A percentile compares a stretch with the other conserved stretches of the same genome.
These are phyloP conservation scores for Cladophialophora exuberans DNA, from an alignment of 2,329 filamentous ascomycete species.

Conservation along the genomic window DNA sequence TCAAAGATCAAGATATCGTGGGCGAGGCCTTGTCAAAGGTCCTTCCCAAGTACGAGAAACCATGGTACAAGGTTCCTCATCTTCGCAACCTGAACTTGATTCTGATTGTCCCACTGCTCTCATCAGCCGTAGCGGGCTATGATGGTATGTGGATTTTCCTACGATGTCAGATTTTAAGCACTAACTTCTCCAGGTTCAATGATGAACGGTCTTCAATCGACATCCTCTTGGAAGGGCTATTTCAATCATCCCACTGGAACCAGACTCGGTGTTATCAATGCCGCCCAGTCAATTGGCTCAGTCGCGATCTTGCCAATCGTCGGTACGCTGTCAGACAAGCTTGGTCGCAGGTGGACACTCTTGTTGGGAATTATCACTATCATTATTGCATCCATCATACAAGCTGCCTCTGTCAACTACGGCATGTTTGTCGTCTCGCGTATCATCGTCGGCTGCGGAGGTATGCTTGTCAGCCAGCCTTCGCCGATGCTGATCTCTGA, in stretches of 20 bases:
- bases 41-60: conserved; percentile 45
- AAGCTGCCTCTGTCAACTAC: conserved; percentile 37
- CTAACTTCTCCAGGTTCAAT: too few species aligned
- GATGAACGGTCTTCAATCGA: conserved; percentile 52
- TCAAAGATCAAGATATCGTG: conserved; percentile 36
- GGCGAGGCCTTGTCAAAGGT: conserved; percentile 37
- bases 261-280: conserved; percentile 20
- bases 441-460: conserved; percentile 38
- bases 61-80: conserved; percentile 50
- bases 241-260: conserved; percentile 22
- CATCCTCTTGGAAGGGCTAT: conserved; percentile 47
- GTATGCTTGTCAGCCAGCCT: conserved; percentile 36
- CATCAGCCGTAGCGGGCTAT: conserved; percentile 49
- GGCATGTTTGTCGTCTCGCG: conserved; percentile 38
- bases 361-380: conserved; percentile 14
- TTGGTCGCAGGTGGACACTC: conserved; percentile 20
- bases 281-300: conserved; percentile 18
- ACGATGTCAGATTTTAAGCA: too few species aligned
- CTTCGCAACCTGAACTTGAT: conserved; percentile 50
- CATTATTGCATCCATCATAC: conserved; percentile 18
- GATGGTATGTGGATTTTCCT: too few species aligned
- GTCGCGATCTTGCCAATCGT: conserved; percentile 14
- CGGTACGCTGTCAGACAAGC: conserved; percentile 12
- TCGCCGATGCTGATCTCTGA: conserved; percentile 35
- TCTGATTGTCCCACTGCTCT: conserved; percentile 49